Evolutionary conservation across 2,329 filamentous ascomycete genomes (phyloP), one percentile per base, ranked within the genome.

Genomic region (Geosmithia putterillii): DNA sequence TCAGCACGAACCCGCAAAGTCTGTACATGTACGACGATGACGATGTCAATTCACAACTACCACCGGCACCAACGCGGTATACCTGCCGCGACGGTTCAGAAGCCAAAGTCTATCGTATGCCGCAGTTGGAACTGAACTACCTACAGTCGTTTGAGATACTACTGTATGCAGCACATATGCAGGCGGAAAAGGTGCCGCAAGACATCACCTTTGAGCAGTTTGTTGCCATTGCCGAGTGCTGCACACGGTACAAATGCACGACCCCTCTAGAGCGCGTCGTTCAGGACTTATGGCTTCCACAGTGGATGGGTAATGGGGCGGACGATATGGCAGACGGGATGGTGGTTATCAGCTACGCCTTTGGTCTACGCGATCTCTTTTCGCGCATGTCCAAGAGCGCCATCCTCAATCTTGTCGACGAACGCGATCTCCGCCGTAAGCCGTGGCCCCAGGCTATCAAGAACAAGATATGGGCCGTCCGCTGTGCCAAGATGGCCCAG

Each of bases 321-420:
- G 66, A 71, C n/a, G 62, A 67, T 37, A 68, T 70, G 60, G 62
- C 69, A 0, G 69, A 70, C 37, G 72, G 67, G 0, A 60, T 74
- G 2, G 51, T 76, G 41, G 56, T 73, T 15, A 72, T 76, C 40
- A 70, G 67, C 48, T 76, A 72, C 48, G 67, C 66, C 0, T 76
- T 75, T 52, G 71, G 72, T 3, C 51, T 67, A 15, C 58, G 67
- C 9, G 56, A 65, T 17, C 59, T 74, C 3, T 76, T 76, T 43
- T 65, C 63, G 0, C 59, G 67, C 38, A 63, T 70, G 57, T 69
- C 70, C 7, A 72, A 73, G 52, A 66, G 61, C 2, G 65, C 63
- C 0, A 66, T 75, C 3, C 46, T 75, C 12, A 68, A 70, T 41
- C 50, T 70, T 2, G 53, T 59, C 0, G 65, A 65, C 18, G 66